Conservation (phyloP, 2,329 filamentous ascomycete genomes). For the Shiraia bambusicola region DNA sequence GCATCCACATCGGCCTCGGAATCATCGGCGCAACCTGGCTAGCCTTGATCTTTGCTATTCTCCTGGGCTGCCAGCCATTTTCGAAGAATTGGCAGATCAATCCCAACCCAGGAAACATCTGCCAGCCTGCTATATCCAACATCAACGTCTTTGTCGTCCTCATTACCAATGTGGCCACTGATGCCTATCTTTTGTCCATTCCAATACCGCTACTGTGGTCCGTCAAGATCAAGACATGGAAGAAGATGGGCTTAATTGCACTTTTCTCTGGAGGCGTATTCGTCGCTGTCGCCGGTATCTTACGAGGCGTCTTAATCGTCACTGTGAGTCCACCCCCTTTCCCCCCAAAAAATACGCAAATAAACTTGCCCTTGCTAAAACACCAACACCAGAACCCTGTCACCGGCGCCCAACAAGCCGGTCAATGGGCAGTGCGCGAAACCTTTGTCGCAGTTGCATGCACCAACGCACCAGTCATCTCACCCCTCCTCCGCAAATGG, state of each 20-base stretch:
- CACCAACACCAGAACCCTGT: not conserved
- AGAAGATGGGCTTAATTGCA: not conserved
- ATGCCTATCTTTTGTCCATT: not conserved
- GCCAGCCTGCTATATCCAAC: not conserved
- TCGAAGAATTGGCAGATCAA: constrained; percentile 60
- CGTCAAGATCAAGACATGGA: not conserved
- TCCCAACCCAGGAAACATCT: constrained; percentile 54
- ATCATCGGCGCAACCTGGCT: constrained; percentile 54
- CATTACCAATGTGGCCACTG: not conserved
- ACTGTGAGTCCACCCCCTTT: not conserved
- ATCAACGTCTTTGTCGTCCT: not conserved
- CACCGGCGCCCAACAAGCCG: not conserved
- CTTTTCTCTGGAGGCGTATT: not conserved
- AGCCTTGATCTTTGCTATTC: constrained; percentile 52
- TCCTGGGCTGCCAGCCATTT: constrained; percentile 57
- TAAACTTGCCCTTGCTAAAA: not conserved
- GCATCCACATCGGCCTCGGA: constrained; percentile 52
- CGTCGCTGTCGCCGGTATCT: not conserved
- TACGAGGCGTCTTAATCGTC: not conserved
- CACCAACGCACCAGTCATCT: not conserved
- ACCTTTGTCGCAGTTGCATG: not conserved
- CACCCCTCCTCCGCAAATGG: not conserved
- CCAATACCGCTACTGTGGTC: not conserved
- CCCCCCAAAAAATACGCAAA: not conserved
- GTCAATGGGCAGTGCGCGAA: not conserved